Conservation (phyloP, 148 eudicot genomes). For the Amaranthus cruentus region DNA sequence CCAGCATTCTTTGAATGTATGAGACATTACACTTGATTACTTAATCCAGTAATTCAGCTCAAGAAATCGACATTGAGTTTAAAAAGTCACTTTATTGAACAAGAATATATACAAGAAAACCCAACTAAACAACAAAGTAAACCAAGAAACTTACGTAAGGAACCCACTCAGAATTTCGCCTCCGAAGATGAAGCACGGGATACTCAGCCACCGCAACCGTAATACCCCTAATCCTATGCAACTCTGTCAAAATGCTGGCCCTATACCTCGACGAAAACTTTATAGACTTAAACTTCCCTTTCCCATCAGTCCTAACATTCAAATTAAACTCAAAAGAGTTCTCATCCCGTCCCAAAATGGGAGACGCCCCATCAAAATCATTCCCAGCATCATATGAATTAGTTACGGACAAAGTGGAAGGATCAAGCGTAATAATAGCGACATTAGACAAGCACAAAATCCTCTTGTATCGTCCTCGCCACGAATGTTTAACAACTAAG, state of each 20-base stretch:
- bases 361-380: slow-evolving; percentile 71
- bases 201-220: slow-evolving; percentile 64
- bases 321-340: slow-evolving; percentile 72
- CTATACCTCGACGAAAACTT: slow-evolving; percentile 79
- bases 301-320: slow-evolving; percentile 84
- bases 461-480: slow-evolving; percentile 96
- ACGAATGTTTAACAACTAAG: slow-evolving; percentile 80
- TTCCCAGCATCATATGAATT: slow-evolving; percentile 70
- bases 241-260: slow-evolving; percentile 82
- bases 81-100: background rate
- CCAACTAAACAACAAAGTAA: background rate
- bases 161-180: slow-evolving; percentile 79
- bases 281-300: slow-evolving; percentile 73
- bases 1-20: background rate
- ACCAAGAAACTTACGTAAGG: slow-evolving; percentile 61
- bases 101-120: background rate
- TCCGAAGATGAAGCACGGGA: slow-evolving; percentile 81
- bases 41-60: background rate
- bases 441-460: slow-evolving; percentile 66
- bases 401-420: slow-evolving; percentile 63
- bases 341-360: slow-evolving; percentile 83
- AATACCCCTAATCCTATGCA: slow-evolving; percentile 71
- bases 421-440: slow-evolving; percentile 70
- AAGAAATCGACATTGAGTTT: background rate
- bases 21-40: background rate